Conservation (phyloP, 1,284 basidiomycete genomes). For the Sanghuangporus baumii region DNA sequence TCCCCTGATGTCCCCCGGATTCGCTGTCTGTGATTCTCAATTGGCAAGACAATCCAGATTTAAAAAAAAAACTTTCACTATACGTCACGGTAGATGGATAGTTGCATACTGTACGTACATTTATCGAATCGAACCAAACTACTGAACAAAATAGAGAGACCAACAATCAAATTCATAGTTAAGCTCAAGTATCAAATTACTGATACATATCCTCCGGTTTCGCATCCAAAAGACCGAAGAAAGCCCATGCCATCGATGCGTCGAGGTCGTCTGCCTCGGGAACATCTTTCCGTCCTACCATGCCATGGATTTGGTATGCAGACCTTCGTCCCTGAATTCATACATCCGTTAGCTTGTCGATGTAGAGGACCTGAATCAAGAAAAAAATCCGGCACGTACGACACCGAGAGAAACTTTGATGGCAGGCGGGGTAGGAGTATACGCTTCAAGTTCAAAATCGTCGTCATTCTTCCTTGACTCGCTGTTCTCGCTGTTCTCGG, state of each 20-base stretch:
- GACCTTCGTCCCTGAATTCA: slow-evolving; percentile 30
- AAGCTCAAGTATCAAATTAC: not conserved
- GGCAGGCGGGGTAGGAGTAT: slow-evolving; percentile 48
- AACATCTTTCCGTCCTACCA: slow-evolving; percentile 35
- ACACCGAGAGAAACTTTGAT: slow-evolving; percentile 71
- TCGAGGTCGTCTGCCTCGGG: slow-evolving; percentile 44
- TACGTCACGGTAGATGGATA: no score
- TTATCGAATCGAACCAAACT: no score
- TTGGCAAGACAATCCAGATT: no score
- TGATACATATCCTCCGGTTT: slow-evolving; percentile 30
- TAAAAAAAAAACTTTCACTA: no score
- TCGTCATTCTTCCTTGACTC: slow-evolving; percentile 1
- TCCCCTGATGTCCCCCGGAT: no score
- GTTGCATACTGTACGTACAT: no score
- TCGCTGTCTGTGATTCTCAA: no score
- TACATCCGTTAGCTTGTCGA: not conserved
- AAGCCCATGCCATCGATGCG: slow-evolving; percentile 40
- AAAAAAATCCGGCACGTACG: slow-evolving; percentile 27
- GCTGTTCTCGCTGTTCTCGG: slow-evolving; percentile 9
- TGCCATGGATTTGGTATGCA: slow-evolving; percentile 41
- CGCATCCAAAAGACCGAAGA: slow-evolving; percentile 30
- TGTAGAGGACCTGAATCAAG: not conserved
- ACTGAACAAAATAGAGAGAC: no score
- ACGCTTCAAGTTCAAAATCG: slow-evolving; percentile 42
- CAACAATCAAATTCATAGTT: no score